Conservation (phyloP, 1,284 basidiomycete species). For the Gymnopus androsaceus region DNA sequence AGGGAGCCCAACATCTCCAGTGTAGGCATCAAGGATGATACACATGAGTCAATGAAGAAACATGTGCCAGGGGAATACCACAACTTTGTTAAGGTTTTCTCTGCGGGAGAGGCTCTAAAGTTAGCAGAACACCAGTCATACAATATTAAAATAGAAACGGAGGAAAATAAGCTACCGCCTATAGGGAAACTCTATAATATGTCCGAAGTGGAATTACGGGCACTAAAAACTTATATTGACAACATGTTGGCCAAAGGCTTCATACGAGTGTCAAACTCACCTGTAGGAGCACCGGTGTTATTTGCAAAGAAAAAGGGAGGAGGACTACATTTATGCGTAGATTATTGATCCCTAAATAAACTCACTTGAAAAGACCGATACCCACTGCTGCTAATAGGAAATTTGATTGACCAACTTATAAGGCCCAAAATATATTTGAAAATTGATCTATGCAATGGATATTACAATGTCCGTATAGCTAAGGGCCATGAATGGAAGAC, state of each 20-base stretch:
- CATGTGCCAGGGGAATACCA: not conserved
- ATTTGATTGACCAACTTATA: not conserved
- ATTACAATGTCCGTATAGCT: not conserved
- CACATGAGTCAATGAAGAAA: not conserved
- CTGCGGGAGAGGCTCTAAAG: not conserved
- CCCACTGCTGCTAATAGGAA: not conserved
- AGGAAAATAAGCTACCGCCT: not conserved
- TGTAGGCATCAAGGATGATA: too few species aligned
- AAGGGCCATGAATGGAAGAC: conserved; percentile 4
- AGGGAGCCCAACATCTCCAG: too few species aligned
- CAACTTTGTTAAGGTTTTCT: not conserved
- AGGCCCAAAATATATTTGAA: not conserved
- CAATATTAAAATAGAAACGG: not conserved
- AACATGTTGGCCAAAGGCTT: conserved; percentile 7
- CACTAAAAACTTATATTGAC: conserved; percentile 1
- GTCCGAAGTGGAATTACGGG: conserved; percentile 1
- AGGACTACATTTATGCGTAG: not conserved
- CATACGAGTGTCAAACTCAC: not conserved
- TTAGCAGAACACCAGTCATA: conserved; percentile 3
- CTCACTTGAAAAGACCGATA: not conserved
- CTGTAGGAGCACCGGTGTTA: conserved; percentile 1
- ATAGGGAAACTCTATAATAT: conserved; percentile 6
- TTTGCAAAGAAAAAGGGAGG: conserved; percentile 8
- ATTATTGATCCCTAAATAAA: not conserved
- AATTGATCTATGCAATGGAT: not conserved